phyloP scores from a whole-genome alignment of 2,329 filamentous ascomycete species.

The Huntiella bhutanensis region DNA sequence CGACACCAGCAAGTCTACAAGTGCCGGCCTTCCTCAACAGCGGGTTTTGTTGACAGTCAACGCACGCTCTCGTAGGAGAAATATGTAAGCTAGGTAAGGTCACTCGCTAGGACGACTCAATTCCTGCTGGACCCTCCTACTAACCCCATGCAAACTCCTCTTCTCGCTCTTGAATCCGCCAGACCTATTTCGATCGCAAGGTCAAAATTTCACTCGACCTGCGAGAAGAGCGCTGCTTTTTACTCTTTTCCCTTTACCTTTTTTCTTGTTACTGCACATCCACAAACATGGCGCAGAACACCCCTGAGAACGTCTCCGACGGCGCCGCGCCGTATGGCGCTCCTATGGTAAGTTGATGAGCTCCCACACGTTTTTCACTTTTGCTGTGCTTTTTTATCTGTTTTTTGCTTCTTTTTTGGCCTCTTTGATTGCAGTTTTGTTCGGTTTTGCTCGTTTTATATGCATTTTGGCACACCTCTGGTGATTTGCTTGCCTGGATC shows the following conservation, averaged over 20 bases:
- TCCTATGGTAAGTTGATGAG: neutral
- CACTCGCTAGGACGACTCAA: too few species aligned
- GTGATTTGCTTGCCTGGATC: too few species aligned
- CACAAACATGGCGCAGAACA: constrained; percentile 2
- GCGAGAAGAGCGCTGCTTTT: neutral
- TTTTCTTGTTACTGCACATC: neutral
- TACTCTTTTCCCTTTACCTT: neutral
- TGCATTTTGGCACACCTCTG: too few species aligned
- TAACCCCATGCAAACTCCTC: too few species aligned
- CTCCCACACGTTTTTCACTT: neutral
- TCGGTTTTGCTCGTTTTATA: constrained; percentile 5
- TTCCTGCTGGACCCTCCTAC: too few species aligned
- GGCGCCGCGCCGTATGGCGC: neutral
- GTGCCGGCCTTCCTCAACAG: too few species aligned
- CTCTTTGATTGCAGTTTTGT: constrained; percentile 4
- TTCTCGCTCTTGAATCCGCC: neutral
- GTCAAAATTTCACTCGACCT: constrained; percentile 1
- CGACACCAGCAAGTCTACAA: too few species aligned
- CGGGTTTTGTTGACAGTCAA: too few species aligned
- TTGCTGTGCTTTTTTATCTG: constrained; percentile 1
- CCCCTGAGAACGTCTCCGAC: neutral
- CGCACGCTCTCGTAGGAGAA: too few species aligned
- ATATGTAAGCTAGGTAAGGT: too few species aligned
- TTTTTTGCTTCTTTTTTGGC: constrained; percentile 8
- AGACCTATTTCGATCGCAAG: neutral